Conservation (phyloP, 352 stramenopile genomes). For the Phytophthora pisi region DNA sequence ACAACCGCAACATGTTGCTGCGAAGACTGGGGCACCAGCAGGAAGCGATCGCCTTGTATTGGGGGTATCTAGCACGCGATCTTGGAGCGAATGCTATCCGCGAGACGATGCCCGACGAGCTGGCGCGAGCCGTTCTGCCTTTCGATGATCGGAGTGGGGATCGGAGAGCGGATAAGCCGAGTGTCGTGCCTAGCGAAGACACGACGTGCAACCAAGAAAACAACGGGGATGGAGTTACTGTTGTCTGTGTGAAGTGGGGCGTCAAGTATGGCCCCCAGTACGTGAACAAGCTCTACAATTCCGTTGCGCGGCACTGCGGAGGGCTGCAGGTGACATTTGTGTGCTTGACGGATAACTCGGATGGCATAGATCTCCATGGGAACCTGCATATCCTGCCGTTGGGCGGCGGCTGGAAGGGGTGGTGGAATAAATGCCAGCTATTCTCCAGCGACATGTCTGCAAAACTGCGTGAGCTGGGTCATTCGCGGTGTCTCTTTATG, state of each 20-base stretch:
- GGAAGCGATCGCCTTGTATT: conserved; percentile 56
- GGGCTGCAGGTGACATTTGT: conserved; percentile 45
- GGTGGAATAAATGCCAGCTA: conserved; percentile 86
- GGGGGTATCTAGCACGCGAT: conserved; percentile 79
- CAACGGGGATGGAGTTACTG: conserved; percentile 28
- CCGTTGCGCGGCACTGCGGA: conserved; percentile 40
- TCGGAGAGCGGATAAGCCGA: background rate
- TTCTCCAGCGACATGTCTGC: conserved; percentile 43
- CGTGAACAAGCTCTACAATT: conserved; percentile 74
- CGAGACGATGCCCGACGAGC: conserved; percentile 3
- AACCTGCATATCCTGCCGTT: conserved; percentile 43
- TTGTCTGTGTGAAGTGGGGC: conserved; percentile 90
- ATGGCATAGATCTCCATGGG: conserved; percentile 37
- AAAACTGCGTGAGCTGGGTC: conserved; percentile 36
- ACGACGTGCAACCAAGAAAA: conserved; percentile 5
- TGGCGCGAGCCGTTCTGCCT: conserved; percentile 55
- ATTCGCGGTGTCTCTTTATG: conserved; percentile 50
- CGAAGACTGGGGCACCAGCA: conserved; percentile 49
- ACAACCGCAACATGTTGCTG: conserved; percentile 70
- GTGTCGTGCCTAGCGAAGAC: background rate
- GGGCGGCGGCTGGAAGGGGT: conserved; percentile 50
- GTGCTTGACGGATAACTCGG: conserved; percentile 72
- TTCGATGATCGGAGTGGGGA: background rate
- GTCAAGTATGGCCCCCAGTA: conserved; percentile 83
- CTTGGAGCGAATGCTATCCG: conserved; percentile 52